phyloP scores from a whole-genome alignment of 441 rosid species.

The Adansonia rubrostipa region DNA sequence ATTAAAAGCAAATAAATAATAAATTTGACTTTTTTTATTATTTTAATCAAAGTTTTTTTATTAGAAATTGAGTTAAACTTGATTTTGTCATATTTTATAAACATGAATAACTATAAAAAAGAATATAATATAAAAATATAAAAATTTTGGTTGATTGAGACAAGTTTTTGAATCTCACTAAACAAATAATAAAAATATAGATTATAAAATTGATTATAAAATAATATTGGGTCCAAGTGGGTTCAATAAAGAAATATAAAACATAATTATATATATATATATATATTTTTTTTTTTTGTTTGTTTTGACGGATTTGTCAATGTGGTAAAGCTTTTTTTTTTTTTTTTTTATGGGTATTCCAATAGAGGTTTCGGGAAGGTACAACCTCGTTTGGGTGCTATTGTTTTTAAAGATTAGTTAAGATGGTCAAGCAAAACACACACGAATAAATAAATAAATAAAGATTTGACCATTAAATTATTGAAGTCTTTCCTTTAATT shows the following conservation, averaged over 20 bases:
- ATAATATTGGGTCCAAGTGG: neutral
- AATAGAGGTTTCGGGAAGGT: conserved; percentile 4
- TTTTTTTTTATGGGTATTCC: too few species aligned
- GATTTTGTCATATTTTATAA: neutral
- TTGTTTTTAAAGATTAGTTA: neutral
- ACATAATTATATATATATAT: neutral
- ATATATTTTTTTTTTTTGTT: neutral
- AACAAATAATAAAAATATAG: neutral
- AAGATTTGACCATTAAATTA: neutral
- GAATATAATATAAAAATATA: neutral
- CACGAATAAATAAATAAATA: too few species aligned
- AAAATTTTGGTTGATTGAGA: conserved; percentile 27
- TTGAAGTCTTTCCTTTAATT: neutral
- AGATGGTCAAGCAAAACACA: neutral
- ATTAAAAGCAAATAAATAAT: too few species aligned
- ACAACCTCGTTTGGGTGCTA: neutral
- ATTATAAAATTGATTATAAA: neutral
- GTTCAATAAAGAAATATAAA: neutral
- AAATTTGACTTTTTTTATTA: conserved; percentile 20
- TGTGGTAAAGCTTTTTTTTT: neutral
- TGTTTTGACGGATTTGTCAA: conserved; percentile 29
- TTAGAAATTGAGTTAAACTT: conserved; percentile 19
- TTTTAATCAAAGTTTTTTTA: neutral
- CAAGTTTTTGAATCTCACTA: conserved; percentile 21
- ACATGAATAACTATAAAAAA: neutral